These are phyloP conservation scores for Fraxinus cuspidata DNA, from an alignment of 257 asterid species.

Conservation along the genomic window DNA sequence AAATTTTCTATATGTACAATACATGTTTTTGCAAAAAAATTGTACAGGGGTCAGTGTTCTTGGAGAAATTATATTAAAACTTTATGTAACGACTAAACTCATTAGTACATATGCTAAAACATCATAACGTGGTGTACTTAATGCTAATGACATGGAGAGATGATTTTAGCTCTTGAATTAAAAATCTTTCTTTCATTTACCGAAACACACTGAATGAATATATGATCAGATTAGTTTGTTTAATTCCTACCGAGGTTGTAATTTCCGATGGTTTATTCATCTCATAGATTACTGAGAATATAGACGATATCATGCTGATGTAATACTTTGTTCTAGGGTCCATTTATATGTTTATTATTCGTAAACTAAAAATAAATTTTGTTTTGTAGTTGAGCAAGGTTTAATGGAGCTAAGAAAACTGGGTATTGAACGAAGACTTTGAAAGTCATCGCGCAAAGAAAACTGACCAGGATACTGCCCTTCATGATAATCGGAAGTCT, in stretches of 20 bases:
- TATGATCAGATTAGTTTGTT: neutral
- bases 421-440: constrained; percentile 42
- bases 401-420: constrained; percentile 49
- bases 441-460: constrained; percentile 51
- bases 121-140: too few species aligned
- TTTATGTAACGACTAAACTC: neutral
- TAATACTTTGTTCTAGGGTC: neutral
- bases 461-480: constrained; percentile 43
- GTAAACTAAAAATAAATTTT: constrained; percentile 7
- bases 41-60: neutral
- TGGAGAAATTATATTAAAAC: neutral
- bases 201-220: neutral
- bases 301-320: neutral
- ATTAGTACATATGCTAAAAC: neutral
- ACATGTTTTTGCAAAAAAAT: too few species aligned
- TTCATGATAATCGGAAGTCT: constrained; percentile 40
- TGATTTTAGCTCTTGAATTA: too few species aligned
- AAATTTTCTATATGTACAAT: neutral
- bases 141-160: too few species aligned
- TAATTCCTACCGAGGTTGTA: neutral
- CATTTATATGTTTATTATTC: neutral
- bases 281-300: neutral
- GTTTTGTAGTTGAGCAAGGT: constrained; percentile 47
- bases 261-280: constrained; percentile 15
- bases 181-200: too few species aligned